A percentile compares a stretch with the other conserved stretches of the same genome.
These are phyloP conservation scores for Coemansia sp. DNA, from an alignment of 192 early-diverging fungal species.

Conservation along the genomic window DNA sequence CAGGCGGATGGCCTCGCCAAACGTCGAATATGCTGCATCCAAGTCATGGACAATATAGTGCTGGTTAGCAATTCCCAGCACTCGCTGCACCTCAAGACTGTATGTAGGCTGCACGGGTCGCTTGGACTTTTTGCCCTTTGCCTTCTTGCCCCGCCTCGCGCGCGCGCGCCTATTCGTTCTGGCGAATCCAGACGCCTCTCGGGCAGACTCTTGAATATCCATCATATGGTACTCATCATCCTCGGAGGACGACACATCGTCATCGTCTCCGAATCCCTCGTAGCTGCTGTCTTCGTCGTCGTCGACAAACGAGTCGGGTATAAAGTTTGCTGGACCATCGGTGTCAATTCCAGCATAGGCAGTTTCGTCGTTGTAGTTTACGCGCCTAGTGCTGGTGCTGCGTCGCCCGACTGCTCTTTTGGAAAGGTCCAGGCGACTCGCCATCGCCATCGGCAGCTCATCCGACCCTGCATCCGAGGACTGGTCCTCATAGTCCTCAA, in stretches of 20 bases:
- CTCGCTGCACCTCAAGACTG: conserved; percentile 54
- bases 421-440: neutral
- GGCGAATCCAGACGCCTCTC: conserved; percentile 19
- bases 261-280: conserved; percentile 21
- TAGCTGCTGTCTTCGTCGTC: conserved; percentile 49
- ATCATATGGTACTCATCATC: conserved; percentile 32
- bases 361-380: conserved; percentile 21
- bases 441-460: neutral
- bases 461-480: neutral
- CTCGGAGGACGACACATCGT: neutral
- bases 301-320: conserved; percentile 12
- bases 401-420: neutral
- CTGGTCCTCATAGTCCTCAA: neutral
- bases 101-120: conserved; percentile 9
- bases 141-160: neutral
- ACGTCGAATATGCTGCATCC: conserved; percentile 65
- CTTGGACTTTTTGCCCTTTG: neutral
- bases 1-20: conserved; percentile 75
- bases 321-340: neutral
- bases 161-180: neutral
- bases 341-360: conserved; percentile 2
- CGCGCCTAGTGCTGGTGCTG: conserved; percentile 1
- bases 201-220: conserved; percentile 18
- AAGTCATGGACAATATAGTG: conserved; percentile 72
- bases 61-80: conserved; percentile 77